These are phyloP conservation scores for Leishmania gerbilli DNA, from an alignment of 208 protist genomes.

Conservation along the genomic window DNA sequence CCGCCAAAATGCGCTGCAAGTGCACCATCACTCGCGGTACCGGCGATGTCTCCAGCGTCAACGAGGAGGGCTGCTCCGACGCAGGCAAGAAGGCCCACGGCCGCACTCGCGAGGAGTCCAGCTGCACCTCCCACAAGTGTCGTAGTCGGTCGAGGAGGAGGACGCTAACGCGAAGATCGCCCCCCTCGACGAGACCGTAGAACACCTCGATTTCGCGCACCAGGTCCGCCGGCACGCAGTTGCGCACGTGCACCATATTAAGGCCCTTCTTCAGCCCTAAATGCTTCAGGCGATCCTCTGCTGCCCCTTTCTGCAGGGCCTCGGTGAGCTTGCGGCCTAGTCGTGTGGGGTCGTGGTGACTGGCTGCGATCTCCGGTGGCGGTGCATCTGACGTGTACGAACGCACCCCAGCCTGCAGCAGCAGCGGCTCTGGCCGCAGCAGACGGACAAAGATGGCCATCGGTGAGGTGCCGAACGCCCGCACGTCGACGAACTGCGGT, in stretches of 20 bases:
- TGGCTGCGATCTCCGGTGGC: constrained; percentile 22
- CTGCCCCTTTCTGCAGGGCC: constrained; percentile 11
- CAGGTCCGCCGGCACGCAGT: constrained; percentile 40
- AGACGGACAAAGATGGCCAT: constrained; percentile 33
- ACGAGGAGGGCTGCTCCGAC: constrained; percentile 66
- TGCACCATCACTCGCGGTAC: constrained; percentile 58
- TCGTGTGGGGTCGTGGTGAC: constrained; percentile 18
- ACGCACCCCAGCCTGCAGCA: constrained; percentile 19
- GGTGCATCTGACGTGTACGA: not conserved
- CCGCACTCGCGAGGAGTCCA: constrained; percentile 40
- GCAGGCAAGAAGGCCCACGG: constrained; percentile 66
- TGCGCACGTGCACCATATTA: constrained; percentile 38
- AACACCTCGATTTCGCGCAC: constrained; percentile 39
- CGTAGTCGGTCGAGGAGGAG: constrained; percentile 84
- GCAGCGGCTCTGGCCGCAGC: constrained; percentile 33
- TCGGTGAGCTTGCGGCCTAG: constrained; percentile 12
- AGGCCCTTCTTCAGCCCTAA: constrained; percentile 28
- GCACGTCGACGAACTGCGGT: constrained; percentile 27
- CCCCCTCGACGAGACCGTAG: constrained; percentile 22
- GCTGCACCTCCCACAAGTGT: constrained; percentile 83
- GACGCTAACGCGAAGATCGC: constrained; percentile 35
- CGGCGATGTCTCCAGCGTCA: constrained; percentile 80
- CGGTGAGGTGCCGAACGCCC: constrained; percentile 21
- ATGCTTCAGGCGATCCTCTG: not conserved
- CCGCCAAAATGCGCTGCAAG: constrained; percentile 28